A percentile compares a stretch with the other conserved stretches of the same genome.
Conservation (phyloP, 257 asterid species). For the Solanum rostratum region DNA sequence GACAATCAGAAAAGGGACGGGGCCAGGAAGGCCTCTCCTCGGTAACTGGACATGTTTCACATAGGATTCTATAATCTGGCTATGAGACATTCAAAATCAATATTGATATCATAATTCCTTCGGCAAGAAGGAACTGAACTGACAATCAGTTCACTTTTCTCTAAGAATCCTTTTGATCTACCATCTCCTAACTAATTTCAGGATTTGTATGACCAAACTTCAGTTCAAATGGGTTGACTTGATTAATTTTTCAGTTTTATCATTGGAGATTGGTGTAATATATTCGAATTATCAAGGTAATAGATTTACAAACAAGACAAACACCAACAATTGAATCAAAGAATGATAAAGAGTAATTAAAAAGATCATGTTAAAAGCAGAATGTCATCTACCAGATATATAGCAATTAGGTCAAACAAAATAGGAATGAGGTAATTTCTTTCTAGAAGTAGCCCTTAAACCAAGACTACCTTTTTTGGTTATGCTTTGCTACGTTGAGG, state of each 20-base stretch:
- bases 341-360: not conserved
- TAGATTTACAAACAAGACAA: not conserved
- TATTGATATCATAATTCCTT: not conserved
- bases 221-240: not conserved
- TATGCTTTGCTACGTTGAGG: too few relatives aligned
- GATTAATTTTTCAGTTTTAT: not conserved
- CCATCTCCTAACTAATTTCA: not conserved
- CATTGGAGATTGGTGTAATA: not conserved
- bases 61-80: not conserved
- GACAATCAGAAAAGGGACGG: not conserved
- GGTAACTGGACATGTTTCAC: not conserved
- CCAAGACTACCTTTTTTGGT: not conserved
- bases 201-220: not conserved
- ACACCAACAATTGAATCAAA: not conserved
- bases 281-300: not conserved
- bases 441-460: not conserved
- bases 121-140: not conserved
- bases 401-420: not conserved
- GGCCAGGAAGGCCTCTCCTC: not conserved
- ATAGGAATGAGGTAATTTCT: not conserved
- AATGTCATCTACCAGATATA: not conserved
- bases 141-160: not conserved
- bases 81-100: not conserved
- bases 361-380: not conserved
- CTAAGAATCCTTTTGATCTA: not conserved